These are phyloP conservation scores for Boletellus sp. DNA, from an alignment of 1,284 basidiomycete species.

Conservation along the genomic window DNA sequence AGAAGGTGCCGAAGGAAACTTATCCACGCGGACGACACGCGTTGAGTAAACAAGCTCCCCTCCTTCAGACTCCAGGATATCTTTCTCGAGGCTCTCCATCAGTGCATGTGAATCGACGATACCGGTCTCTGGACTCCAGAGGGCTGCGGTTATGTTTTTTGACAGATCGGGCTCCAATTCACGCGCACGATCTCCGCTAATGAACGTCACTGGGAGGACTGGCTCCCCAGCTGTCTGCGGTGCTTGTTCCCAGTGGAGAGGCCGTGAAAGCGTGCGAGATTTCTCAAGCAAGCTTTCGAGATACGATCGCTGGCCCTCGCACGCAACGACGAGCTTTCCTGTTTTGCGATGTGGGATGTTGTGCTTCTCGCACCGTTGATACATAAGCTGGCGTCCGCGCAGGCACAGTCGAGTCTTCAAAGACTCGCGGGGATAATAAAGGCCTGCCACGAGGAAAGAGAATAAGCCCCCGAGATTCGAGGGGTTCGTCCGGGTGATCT, in stretches of 20 bases:
- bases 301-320: constrained; percentile 61
- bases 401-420: constrained; percentile 88
- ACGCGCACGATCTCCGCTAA: constrained; percentile 70
- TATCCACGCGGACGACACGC: constrained; percentile 83
- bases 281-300: constrained; percentile 68
- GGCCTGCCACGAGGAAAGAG: constrained; percentile 40
- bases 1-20: constrained; percentile 16
- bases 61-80: constrained; percentile 67
- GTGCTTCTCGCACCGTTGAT: constrained; percentile 68
- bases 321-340: constrained; percentile 87
- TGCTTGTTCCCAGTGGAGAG: constrained; percentile 36
- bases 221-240: constrained; percentile 22
- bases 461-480: background rate
- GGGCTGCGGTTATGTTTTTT: constrained; percentile 61
- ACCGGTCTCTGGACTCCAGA: constrained; percentile 86
- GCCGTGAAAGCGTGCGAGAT: constrained; percentile 52
- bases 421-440: constrained; percentile 83
- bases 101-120: constrained; percentile 86
- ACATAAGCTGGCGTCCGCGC: constrained; percentile 83
- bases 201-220: constrained; percentile 63
- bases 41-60: constrained; percentile 83
- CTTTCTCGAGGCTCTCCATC: constrained; percentile 77
- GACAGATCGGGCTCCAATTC: constrained; percentile 83
- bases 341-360: constrained; percentile 70
- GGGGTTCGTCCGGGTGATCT: constrained; percentile 5